Evolutionary conservation across 805 yeast genomes (phyloP).

Genomic region (Zygotorulaspora chibaensis): DNA sequence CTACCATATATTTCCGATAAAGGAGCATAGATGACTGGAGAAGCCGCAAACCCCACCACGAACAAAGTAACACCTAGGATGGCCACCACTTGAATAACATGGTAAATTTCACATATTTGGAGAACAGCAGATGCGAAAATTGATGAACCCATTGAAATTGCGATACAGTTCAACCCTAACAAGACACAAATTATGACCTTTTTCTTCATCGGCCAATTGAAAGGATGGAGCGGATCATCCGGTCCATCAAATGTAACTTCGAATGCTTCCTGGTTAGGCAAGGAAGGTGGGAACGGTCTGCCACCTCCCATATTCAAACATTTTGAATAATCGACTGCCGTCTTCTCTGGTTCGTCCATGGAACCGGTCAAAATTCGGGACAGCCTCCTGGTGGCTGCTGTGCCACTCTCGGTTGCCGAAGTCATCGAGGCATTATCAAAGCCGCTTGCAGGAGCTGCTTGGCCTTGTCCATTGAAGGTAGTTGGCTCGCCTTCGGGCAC

Average conservation of each 20-base stretch:
- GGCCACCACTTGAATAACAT: conserved; percentile 64
- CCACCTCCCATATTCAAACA: conserved; percentile 64
- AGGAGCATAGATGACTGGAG: conserved; percentile 91
- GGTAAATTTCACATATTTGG: conserved; percentile 46
- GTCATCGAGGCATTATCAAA: conserved; percentile 9
- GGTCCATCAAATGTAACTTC: conserved; percentile 74
- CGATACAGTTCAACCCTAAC: conserved; percentile 48
- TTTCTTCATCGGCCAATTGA: conserved; percentile 58
- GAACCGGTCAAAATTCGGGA: conserved; percentile 44
- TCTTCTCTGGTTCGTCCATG: conserved; percentile 26
- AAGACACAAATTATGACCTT: conserved; percentile 44
- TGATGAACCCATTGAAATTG: conserved; percentile 77
- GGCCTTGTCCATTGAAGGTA: conserved; percentile 5
- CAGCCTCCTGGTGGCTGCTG: conserved; percentile 33
- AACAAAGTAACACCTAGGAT: conserved; percentile 73
- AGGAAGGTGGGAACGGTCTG: conserved; percentile 56
- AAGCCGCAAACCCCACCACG: conserved; percentile 91
- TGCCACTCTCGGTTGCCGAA: conserved; percentile 22
- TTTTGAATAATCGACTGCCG: conserved; percentile 34
- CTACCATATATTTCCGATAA: conserved; percentile 76
- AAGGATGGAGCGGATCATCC: conserved; percentile 74
- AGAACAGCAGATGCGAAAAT: conserved; percentile 62
- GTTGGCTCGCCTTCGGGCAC: conserved; percentile 19
- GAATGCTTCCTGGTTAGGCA: conserved; percentile 53
- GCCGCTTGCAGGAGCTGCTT: not conserved